Conservation (phyloP, 371 early-diverging fungal genomes). For the Conidiobolus incongruus region DNA sequence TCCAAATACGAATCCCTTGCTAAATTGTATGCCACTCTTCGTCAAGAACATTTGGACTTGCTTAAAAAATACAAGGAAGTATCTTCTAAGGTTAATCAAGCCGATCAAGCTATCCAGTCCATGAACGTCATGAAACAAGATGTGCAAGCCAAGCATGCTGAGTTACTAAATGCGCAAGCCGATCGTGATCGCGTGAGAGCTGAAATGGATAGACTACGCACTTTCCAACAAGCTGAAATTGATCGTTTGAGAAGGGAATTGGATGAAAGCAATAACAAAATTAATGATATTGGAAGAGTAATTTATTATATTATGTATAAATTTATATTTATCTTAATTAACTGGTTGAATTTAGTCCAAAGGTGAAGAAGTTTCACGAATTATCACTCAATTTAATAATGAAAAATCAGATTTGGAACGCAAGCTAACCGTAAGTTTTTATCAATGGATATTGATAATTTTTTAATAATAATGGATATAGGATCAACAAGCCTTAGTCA, state of each 20-base stretch:
- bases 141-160: slow-evolving; percentile 54
- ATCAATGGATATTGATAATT: not conserved
- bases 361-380: slow-evolving; percentile 57
- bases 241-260: slow-evolving; percentile 54
- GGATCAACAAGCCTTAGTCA: slow-evolving; percentile 8
- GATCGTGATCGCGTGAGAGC: slow-evolving; percentile 60
- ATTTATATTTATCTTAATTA: not conserved
- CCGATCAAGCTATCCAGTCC: slow-evolving; percentile 45
- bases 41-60: slow-evolving; percentile 88
- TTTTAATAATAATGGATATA: too few species aligned
- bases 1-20: slow-evolving; percentile 78
- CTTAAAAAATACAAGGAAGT: slow-evolving; percentile 64
- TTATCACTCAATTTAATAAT: slow-evolving; percentile 42
- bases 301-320: not conserved
- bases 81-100: slow-evolving; percentile 58
- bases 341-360: too few species aligned
- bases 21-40: slow-evolving; percentile 83
- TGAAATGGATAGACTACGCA: slow-evolving; percentile 35
- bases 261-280: slow-evolving; percentile 40
- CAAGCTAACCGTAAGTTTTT: not conserved
- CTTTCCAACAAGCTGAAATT: slow-evolving; percentile 51
- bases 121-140: slow-evolving; percentile 53
- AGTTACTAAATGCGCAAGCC: slow-evolving; percentile 57
- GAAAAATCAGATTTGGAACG: slow-evolving; percentile 62
- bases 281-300: slow-evolving; percentile 42